These are phyloP conservation scores for Elongisporangium undulatum DNA, from an alignment of 352 stramenopile genomes.

Conservation along the genomic window DNA sequence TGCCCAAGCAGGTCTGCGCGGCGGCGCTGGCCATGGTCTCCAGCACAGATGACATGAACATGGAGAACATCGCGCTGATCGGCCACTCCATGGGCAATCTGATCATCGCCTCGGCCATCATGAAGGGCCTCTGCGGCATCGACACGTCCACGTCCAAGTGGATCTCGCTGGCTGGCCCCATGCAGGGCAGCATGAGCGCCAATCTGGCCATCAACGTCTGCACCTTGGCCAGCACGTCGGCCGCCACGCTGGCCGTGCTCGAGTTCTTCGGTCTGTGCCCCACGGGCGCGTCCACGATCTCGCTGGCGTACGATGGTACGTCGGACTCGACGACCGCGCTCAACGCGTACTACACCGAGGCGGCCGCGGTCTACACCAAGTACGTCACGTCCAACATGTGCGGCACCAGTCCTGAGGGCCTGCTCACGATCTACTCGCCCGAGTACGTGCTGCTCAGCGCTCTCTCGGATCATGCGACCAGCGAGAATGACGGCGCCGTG, in stretches of 20 bases:
- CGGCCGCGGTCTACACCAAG: constrained; percentile 6
- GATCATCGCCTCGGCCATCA: constrained; percentile 17
- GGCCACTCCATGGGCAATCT: constrained; percentile 53
- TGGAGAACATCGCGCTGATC: constrained; percentile 28
- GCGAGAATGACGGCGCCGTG: constrained; percentile 23
- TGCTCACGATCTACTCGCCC: constrained; percentile 13
- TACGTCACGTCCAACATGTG: constrained; percentile 21
- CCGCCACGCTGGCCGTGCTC: constrained; percentile 3
- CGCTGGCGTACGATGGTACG: constrained; percentile 12
- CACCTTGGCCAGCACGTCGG: constrained; percentile 6
- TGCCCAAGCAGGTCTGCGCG: constrained; percentile 16
- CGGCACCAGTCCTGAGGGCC: constrained; percentile 11
- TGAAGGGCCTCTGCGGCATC: constrained; percentile 20
- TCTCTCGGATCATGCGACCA: constrained; percentile 16
- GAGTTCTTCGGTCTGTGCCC: constrained; percentile 15
- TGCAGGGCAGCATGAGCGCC: constrained; percentile 23
- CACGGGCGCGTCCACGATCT: constrained; percentile 9
- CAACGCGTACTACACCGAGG: constrained; percentile 11
- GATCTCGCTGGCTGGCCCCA: constrained; percentile 30
- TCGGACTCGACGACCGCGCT: constrained; percentile 8
- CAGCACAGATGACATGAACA: constrained; percentile 7
- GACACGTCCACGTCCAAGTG: constrained; percentile 25
- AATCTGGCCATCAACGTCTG: constrained; percentile 10
- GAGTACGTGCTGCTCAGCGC: constrained; percentile 6
- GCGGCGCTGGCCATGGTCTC: constrained; percentile 9